A percentile compares a stretch with the other conserved stretches of the same genome.
phyloP scores from a whole-genome alignment of 2,329 filamentous ascomycete species.

The Neocatenulostroma microsporum region DNA sequence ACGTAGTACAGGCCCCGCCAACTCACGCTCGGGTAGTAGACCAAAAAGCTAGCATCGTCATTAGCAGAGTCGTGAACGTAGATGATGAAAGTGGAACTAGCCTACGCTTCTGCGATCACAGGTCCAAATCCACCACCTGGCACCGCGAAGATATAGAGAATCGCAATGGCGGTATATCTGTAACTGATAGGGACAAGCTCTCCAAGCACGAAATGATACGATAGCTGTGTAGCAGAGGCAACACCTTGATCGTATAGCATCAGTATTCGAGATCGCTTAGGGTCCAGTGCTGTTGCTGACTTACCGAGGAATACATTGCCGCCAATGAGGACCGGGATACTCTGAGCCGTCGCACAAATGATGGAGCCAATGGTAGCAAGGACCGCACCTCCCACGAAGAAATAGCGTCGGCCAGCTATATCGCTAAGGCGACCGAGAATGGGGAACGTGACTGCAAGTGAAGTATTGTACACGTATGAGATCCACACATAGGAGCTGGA shows the following conservation, averaged over 20 bases:
- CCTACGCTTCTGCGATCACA: no score
- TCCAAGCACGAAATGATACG: conserved; percentile 4
- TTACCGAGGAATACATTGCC: conserved; percentile 4
- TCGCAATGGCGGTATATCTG: not conserved
- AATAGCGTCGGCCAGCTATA: conserved; percentile 7
- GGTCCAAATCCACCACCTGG: no score
- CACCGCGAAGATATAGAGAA: no score
- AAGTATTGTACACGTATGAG: not conserved
- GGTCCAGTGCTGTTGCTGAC: no score
- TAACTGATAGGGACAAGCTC: conserved; percentile 8
- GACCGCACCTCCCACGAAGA: conserved; percentile 6
- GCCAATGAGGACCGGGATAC: conserved; percentile 6
- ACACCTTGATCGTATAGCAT: no score
- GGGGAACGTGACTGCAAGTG: conserved; percentile 1
- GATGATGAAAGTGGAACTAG: conserved; percentile 1
- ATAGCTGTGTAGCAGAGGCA: conserved; percentile 5
- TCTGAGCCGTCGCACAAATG: not conserved
- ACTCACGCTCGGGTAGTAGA: no score
- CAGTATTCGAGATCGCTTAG: no score
- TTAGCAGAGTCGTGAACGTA: conserved; percentile 2
- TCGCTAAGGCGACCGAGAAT: conserved; percentile 7
- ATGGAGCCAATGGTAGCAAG: conserved; percentile 5
- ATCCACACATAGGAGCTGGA: no score
- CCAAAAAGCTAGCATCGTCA: no score
- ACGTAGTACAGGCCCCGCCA: no score